A percentile compares a stretch with the other conserved stretches of the same genome.
Conservation (phyloP, 148 eudicot species). For the Amaranthus palmeri region DNA sequence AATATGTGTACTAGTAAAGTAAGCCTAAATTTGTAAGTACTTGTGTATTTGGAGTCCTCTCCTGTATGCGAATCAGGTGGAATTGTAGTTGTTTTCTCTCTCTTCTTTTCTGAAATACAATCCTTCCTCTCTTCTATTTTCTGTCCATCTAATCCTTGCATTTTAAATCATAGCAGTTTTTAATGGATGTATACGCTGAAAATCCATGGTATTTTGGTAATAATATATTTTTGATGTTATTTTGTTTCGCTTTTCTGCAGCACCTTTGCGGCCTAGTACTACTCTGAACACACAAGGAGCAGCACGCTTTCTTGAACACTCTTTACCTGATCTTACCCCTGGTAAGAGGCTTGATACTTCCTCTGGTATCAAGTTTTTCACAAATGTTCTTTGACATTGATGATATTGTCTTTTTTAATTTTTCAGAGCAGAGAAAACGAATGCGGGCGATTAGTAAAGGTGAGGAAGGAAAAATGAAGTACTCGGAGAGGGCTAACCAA, state of each 20-base stretch:
- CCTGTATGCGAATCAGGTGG: too few species aligned
- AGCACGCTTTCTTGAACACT: constrained; percentile 81
- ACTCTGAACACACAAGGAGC: constrained; percentile 72
- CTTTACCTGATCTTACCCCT: constrained; percentile 79
- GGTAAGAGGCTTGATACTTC: constrained; percentile 39
- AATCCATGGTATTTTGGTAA: not conserved
- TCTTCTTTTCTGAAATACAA: too few species aligned
- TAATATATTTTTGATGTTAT: not conserved
- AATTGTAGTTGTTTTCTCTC: too few species aligned
- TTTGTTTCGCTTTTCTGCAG: constrained; percentile 30
- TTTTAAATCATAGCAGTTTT: not conserved
- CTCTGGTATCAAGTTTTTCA: not conserved
- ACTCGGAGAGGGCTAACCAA: constrained; percentile 47
- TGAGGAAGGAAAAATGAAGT: constrained; percentile 42
- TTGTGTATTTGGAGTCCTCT: too few species aligned
- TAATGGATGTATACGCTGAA: not conserved
- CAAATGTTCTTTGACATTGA: not conserved
- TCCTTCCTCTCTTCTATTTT: too few species aligned
- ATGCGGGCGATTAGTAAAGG: constrained; percentile 68
- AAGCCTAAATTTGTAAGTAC: too few species aligned
- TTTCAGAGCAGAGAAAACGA: constrained; percentile 77
- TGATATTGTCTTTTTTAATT: constrained; percentile 9
- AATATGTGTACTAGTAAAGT: too few species aligned
- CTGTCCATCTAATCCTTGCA: too few species aligned
- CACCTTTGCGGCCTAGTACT: constrained; percentile 67